Base-by-base conservation (phyloP, 2,329 filamentous ascomycete genomes). In the Ceratocystis destructans region DNA sequence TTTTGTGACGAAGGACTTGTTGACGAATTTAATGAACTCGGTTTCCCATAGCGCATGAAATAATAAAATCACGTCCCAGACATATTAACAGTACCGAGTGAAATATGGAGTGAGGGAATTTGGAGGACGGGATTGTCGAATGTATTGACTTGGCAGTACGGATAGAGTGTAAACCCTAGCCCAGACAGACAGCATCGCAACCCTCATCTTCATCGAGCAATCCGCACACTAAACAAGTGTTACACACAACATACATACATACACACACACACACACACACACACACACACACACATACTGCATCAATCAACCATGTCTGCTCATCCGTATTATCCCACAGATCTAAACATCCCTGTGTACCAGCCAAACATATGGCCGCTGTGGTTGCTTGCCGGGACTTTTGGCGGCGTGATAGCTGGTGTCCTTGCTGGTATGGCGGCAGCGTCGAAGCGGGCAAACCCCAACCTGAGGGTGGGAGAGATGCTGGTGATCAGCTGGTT, bases 291-390 rank as follows among this genome's bases (percentile, higher is more conserved):
- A 37, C 10, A 37, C 28, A 5, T 12, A 31, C 48, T 25, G 5
- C 48, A 53, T 3, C 12, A 5, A 59, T 17, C 15, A 28, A 37
- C 17, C 12, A 59, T 59, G 55, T 5, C 28, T 22, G 10, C 28
- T n/a, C 87, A 91, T 73, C 87, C 87, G 0, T 92, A 89, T 76
- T 90, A 87, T 72, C 89, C 89, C 3, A 72, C 85, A 20, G 82
- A 84, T 65, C 80, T 84, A 45, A 76, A 78, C 22, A 82, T 93
- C 67, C 75, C 79, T 2, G 80, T 79, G 68, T 91, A 88, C 74
- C 75, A 84, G 55, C 81, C 85, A 70, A 92, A 92, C 73, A 81
- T 85, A 68, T 80, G 80, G 72, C 78, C 80, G n/a, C 6, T 68
- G 25, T 62, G 46, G n/a, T 28, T 44, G 17, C 53, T 66, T 5